These are phyloP conservation scores for Graphiopsis chlorocephala DNA, from an alignment of 2,329 filamentous ascomycete species.

Conservation along the genomic window DNA sequence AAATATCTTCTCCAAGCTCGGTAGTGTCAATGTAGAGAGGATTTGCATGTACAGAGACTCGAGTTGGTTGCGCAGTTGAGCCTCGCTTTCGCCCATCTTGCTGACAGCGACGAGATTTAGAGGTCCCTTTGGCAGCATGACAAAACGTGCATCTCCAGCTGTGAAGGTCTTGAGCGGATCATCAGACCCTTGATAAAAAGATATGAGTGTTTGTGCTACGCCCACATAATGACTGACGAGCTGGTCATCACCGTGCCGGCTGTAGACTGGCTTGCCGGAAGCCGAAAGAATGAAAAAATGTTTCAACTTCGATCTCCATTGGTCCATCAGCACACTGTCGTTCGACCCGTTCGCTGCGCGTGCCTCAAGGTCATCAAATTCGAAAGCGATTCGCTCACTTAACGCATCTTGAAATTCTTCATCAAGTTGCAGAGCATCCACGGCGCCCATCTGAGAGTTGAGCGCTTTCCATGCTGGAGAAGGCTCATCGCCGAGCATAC, in stretches of 20 bases:
- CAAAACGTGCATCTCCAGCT: conserved; percentile 81
- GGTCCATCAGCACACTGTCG: conserved; percentile 57
- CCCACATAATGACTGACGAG: conserved; percentile 93
- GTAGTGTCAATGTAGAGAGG: conserved; percentile 87
- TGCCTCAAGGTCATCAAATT: conserved; percentile 74
- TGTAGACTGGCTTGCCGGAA: conserved; percentile 96
- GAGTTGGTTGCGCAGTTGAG: conserved; percentile 80
- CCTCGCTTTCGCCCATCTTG: conserved; percentile 85
- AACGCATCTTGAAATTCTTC: conserved; percentile 46
- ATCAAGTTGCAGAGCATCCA: conserved; percentile 59
- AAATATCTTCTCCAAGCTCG: conserved; percentile 82
- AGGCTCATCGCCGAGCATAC: conserved; percentile 69
- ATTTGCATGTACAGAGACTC: conserved; percentile 98
- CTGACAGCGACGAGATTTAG: conserved; percentile 94
- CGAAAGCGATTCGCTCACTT: conserved; percentile 66
- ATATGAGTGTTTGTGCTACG: conserved; percentile 95
- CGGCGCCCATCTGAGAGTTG: conserved; percentile 57
- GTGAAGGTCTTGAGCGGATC: conserved; percentile 80
- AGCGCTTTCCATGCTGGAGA: conserved; percentile 69
- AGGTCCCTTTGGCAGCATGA: conserved; percentile 78
- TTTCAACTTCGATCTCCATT: conserved; percentile 91
- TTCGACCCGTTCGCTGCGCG: conserved; percentile 53
- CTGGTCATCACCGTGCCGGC: conserved; percentile 84
- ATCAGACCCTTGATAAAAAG: conserved; percentile 81
- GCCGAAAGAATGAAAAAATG: conserved; percentile 96